phyloP scores from a whole-genome alignment of 2,329 filamentous ascomycete genomes.

The Epichloe gansuensis region DNA sequence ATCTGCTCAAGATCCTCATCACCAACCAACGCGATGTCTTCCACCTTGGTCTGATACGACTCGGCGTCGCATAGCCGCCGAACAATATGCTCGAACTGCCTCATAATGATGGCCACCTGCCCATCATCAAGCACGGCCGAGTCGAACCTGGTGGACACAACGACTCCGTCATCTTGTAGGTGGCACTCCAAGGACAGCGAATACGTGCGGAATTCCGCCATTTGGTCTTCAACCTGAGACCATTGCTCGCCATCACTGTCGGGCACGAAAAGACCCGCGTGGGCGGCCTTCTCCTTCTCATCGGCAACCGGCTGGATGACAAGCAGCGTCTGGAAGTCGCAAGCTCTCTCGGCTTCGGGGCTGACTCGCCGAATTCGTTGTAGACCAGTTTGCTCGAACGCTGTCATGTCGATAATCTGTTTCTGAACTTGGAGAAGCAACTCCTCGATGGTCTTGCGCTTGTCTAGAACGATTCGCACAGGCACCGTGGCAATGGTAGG shows the following conservation, averaged over 20 bases:
- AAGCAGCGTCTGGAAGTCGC: constrained; percentile 10
- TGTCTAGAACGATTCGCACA: constrained; percentile 7
- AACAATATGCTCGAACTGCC: constrained; percentile 7
- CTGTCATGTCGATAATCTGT: constrained; percentile 12
- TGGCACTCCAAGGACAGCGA: constrained; percentile 3
- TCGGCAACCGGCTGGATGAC: constrained; percentile 2
- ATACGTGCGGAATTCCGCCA: constrained; percentile 3
- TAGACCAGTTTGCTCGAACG: constrained; percentile 16
- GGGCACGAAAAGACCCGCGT: neutral
- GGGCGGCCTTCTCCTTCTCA: constrained; percentile 1
- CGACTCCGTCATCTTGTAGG: constrained; percentile 3
- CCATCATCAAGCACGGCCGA: constrained; percentile 1
- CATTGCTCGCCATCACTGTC: neutral
- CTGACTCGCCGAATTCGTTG: constrained; percentile 15
- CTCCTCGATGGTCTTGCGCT: constrained; percentile 6
- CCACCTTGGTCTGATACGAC: neutral
- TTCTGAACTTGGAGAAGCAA: constrained; percentile 13
- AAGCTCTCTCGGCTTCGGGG: constrained; percentile 8
- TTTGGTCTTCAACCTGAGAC: neutral
- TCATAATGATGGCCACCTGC: constrained; percentile 5
- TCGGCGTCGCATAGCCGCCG: constrained; percentile 5
- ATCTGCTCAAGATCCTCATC: constrained; percentile 2
- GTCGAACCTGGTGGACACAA: constrained; percentile 8
- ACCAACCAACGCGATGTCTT: neutral
- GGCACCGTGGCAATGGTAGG: constrained; percentile 18